A percentile compares a stretch with the other conserved stretches of the same genome.
These are phyloP conservation scores for Trichoderma koningiopsis DNA, from an alignment of 2,329 filamentous ascomycete species.

Conservation along the genomic window DNA sequence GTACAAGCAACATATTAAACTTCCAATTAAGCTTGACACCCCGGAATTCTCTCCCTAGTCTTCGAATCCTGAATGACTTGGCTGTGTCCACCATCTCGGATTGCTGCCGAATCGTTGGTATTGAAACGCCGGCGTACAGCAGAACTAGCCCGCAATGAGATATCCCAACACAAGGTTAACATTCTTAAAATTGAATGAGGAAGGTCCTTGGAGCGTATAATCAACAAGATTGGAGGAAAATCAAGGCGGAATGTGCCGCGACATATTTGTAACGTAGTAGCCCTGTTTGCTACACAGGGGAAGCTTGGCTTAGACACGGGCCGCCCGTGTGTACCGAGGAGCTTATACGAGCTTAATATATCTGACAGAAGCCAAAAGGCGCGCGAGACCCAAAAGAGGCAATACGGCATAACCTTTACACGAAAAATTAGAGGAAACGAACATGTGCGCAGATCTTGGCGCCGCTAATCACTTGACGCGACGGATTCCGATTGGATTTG, in stretches of 20 bases:
- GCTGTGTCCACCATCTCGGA: background rate
- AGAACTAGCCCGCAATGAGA: background rate
- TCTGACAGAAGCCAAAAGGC: background rate
- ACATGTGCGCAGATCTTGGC: constrained; percentile 10
- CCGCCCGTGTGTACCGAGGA: background rate
- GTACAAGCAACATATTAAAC: background rate
- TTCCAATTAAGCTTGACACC: background rate
- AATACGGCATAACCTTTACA: background rate
- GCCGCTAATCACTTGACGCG: background rate
- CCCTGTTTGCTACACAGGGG: background rate
- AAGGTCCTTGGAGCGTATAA: background rate
- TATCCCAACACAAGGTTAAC: background rate
- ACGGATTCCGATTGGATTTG: constrained; percentile 4
- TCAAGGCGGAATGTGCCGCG: background rate
- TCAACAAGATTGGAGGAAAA: constrained; percentile 19
- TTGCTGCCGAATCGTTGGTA: background rate
- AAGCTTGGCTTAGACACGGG: background rate
- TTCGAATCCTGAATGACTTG: background rate
- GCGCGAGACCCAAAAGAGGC: background rate
- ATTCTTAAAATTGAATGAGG: background rate
- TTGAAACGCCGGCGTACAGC: background rate
- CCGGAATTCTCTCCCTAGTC: background rate
- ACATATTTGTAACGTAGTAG: constrained; percentile 13
- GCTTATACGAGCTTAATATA: constrained; percentile 10
- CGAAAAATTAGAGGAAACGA: background rate